Conservation (phyloP, 441 rosid species). For the Daphne laureola region DNA sequence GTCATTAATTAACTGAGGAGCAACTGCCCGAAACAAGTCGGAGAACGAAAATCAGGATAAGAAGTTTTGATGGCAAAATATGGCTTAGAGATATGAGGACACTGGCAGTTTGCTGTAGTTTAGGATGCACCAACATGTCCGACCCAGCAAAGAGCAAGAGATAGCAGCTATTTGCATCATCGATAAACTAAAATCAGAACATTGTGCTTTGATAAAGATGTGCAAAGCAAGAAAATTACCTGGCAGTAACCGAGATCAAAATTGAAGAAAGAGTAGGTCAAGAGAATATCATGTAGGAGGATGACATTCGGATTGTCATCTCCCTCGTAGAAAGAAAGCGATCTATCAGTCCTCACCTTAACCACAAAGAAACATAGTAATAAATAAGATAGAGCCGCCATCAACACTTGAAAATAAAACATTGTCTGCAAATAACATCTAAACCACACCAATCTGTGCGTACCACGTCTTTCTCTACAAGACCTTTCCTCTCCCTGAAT, state of each 20-base stretch:
- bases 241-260: slow-evolving; percentile 99
- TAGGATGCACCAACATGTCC: no score
- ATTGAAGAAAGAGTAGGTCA: slow-evolving; percentile 93
- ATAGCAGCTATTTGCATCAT: no score
- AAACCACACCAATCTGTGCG: slow-evolving; percentile 17
- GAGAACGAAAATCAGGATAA: no score
- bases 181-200: no score
- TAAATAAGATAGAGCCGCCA: slow-evolving; percentile 3
- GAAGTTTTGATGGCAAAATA: no score
- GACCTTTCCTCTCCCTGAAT: slow-evolving; percentile 92
- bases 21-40: no score
- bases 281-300: slow-evolving; percentile 69
- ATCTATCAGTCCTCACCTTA: slow-evolving; percentile 97
- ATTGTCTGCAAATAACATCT: not conserved
- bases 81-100: no score
- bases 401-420: slow-evolving; percentile 10
- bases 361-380: slow-evolving; percentile 14
- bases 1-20: no score
- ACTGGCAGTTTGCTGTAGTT: no score
- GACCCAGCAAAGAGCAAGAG: no score
- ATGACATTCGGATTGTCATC: slow-evolving; percentile 86
- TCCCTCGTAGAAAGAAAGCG: slow-evolving; percentile 71
- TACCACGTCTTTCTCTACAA: slow-evolving; percentile 96
- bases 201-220: no score
- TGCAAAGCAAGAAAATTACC: slow-evolving; percentile 32